Evolutionary conservation across 2,329 filamentous ascomycete species (phyloP).

Genomic region (Periconia macrospinosa): DNA sequence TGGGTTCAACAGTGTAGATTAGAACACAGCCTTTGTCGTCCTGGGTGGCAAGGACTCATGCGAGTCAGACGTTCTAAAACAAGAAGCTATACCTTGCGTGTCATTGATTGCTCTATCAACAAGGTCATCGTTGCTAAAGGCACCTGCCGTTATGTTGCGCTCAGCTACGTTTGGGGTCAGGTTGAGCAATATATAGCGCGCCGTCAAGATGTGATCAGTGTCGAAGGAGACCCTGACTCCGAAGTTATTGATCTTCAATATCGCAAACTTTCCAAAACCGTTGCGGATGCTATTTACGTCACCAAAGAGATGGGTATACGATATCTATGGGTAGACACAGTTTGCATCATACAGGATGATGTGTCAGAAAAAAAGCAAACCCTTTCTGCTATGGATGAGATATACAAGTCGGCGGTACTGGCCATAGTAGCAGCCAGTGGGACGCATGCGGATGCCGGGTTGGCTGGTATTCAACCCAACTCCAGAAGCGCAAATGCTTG

Average conservation of each 20-base stretch:
- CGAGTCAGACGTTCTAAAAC: background rate
- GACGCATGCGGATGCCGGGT: background rate
- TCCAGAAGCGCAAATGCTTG: background rate
- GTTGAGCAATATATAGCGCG: background rate
- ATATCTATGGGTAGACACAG: background rate
- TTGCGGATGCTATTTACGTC: background rate
- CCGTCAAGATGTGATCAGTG: background rate
- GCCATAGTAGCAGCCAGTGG: background rate
- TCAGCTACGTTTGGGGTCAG: background rate
- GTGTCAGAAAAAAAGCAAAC: background rate
- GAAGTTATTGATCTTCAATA: background rate
- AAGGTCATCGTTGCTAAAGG: background rate
- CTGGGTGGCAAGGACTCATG: background rate
- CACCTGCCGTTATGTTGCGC: background rate
- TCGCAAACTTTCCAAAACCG: background rate
- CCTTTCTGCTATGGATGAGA: background rate
- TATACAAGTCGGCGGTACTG: background rate
- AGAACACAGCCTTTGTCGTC: background rate
- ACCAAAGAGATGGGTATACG: background rate
- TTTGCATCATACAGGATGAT: conserved; percentile 1
- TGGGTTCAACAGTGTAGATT: background rate
- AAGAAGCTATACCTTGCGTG: background rate
- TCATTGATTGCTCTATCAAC: background rate
- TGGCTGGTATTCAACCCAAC: background rate
- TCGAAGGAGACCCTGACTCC: background rate